Percentiles rank a stretch among this genome's conserved stretches.
Evolutionary conservation across 495 filamentous ascomycete species (phyloP).

Genomic region (Talaromyces thailandensis): DNA sequence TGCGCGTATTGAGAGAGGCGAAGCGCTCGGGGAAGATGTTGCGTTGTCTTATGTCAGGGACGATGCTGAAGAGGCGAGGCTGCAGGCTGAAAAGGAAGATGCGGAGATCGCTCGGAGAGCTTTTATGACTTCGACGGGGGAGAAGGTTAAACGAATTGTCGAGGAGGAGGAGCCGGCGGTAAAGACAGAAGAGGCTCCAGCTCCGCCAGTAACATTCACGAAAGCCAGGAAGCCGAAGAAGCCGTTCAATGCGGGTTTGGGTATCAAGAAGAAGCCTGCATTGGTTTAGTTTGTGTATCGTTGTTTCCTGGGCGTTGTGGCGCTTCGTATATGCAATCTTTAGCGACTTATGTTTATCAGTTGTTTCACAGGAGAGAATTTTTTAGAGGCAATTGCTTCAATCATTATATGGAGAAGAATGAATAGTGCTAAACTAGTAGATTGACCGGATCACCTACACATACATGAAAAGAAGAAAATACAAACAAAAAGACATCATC

Average conservation of each 20-base stretch:
- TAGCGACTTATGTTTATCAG: background rate
- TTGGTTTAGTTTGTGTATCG: conserved; percentile 23
- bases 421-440: background rate
- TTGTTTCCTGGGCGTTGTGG: background rate
- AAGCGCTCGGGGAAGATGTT: conserved; percentile 41
- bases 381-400: too few relatives aligned
- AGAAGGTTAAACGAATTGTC: conserved; percentile 43
- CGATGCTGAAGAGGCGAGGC: conserved; percentile 46
- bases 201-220: conserved; percentile 65
- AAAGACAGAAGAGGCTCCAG: conserved; percentile 23
- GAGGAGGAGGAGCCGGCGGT: conserved; percentile 27
- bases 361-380: too few relatives aligned
- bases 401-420: background rate
- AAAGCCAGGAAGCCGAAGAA: conserved; percentile 78
- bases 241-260: conserved; percentile 57
- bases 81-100: conserved; percentile 69
- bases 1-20: conserved; percentile 70
- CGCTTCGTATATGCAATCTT: background rate
- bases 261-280: conserved; percentile 83
- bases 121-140: conserved; percentile 55
- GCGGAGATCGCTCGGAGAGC: conserved; percentile 76
- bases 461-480: background rate
- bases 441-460: background rate
- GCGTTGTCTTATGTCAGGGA: conserved; percentile 34
- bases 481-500: conserved; percentile 1